These are phyloP conservation scores for Fragaria nilgerrensis DNA, from an alignment of 306 rosid genomes.

Conservation along the genomic window DNA sequence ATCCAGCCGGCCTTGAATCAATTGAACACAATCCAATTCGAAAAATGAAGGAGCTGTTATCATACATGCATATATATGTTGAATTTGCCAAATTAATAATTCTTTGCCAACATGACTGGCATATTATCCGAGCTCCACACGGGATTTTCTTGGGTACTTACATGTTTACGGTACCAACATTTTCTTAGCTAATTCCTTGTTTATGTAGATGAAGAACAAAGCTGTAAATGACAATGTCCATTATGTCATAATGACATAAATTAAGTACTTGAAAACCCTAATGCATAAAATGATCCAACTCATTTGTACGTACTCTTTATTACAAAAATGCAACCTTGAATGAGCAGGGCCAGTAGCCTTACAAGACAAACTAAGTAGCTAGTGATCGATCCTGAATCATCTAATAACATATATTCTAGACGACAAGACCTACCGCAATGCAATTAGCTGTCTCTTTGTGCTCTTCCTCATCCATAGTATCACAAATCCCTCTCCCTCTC, in stretches of 20 bases:
- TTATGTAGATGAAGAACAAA: neutral
- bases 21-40: too few relatives aligned
- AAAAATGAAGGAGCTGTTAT: too few relatives aligned
- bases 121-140: too few relatives aligned
- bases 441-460: neutral
- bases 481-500: slow-evolving; percentile 46
- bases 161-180: too few relatives aligned
- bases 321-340: neutral
- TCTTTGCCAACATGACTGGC: too few relatives aligned
- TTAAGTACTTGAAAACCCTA: neutral
- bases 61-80: too few relatives aligned
- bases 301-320: neutral
- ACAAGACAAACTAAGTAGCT: neutral
- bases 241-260: neutral
- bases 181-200: too few relatives aligned
- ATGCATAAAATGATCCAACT: neutral
- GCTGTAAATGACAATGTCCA: neutral
- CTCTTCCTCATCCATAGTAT: slow-evolving; percentile 59
- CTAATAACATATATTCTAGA: neutral
- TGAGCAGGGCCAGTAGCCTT: neutral
- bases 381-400: neutral
- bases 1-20: too few relatives aligned
- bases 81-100: too few relatives aligned
- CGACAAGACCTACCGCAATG: neutral
- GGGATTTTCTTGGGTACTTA: too few relatives aligned